Conservation (phyloP, 2,329 filamentous ascomycete species). For the Alternaria burnsii region DNA sequence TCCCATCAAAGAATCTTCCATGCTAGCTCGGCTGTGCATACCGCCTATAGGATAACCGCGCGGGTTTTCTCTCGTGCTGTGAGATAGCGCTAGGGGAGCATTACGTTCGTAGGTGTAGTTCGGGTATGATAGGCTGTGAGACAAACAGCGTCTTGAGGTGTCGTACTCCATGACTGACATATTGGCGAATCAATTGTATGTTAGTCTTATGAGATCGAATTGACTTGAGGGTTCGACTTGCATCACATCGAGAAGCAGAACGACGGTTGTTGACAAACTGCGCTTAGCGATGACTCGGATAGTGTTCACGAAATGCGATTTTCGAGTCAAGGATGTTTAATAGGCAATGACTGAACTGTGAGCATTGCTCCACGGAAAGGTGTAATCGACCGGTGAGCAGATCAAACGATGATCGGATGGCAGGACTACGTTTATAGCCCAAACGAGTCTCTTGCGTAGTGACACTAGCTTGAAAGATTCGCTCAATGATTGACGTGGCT, state of each 20-base stretch:
- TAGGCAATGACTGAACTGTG: background rate
- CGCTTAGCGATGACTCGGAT: background rate
- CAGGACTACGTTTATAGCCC: constrained; percentile 29
- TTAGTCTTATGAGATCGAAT: background rate
- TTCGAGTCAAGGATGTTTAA: background rate
- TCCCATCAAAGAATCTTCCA: constrained; percentile 43
- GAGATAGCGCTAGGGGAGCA: constrained; percentile 26
- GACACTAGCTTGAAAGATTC: background rate
- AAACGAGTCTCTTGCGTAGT: constrained; percentile 13
- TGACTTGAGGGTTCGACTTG: background rate
- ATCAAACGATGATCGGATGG: constrained; percentile 15
- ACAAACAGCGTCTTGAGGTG: constrained; percentile 25
- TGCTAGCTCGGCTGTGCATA: constrained; percentile 15
- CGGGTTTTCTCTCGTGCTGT: constrained; percentile 32
- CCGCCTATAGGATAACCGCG: constrained; percentile 35
- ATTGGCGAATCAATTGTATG: background rate
- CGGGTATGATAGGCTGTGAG: constrained; percentile 17
- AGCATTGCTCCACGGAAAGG: constrained; percentile 5
- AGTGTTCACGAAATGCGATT: background rate
- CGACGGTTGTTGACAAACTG: background rate
- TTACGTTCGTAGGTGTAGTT: constrained; percentile 42
- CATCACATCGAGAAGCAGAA: background rate
- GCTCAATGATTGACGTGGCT: constrained; percentile 17
- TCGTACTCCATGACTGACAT: constrained; percentile 28
- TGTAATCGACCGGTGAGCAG: constrained; percentile 9